Evolutionary conservation across 2,329 filamentous ascomycete genomes (phyloP).

Genomic region (Dactylellina drechsleri): DNA sequence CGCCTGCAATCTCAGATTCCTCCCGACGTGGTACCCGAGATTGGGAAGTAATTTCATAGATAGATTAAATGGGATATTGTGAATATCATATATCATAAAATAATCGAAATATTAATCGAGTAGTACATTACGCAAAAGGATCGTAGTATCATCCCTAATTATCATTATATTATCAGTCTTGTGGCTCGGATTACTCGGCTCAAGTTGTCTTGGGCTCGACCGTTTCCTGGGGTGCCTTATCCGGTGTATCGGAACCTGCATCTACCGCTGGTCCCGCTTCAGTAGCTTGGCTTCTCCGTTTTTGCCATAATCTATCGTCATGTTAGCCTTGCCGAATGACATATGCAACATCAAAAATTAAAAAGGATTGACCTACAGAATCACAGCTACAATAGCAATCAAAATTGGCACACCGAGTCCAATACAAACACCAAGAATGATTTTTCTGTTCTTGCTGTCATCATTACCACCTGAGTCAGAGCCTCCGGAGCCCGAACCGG

Average conservation of each 20-base stretch:
- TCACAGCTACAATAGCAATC: not conserved
- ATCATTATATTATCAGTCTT: no score
- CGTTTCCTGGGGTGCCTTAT: no score
- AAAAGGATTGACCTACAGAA: not conserved
- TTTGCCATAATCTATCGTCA: not conserved
- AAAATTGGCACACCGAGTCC: constrained; percentile 62
- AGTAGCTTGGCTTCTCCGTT: not conserved
- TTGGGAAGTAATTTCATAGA: no score
- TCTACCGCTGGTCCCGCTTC: not conserved
- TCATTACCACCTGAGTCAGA: constrained; percentile 54
- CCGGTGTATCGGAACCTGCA: not conserved
- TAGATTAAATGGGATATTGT: no score
- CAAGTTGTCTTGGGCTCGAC: no score
- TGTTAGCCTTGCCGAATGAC: not conserved
- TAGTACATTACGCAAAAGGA: no score
- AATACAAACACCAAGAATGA: constrained; percentile 66
- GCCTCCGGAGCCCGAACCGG: constrained; percentile 42
- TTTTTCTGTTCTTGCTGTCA: constrained; percentile 58
- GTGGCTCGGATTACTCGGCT: no score
- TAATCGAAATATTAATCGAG: no score
- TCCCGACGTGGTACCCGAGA: no score
- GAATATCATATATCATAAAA: no score
- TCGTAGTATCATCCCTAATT: no score
- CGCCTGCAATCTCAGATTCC: no score
- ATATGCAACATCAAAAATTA: not conserved